Percentiles rank a stretch among this genome's conserved stretches.
Conservation (phyloP, 2,329 filamentous ascomycete genomes). For the Neonectria sp. region DNA sequence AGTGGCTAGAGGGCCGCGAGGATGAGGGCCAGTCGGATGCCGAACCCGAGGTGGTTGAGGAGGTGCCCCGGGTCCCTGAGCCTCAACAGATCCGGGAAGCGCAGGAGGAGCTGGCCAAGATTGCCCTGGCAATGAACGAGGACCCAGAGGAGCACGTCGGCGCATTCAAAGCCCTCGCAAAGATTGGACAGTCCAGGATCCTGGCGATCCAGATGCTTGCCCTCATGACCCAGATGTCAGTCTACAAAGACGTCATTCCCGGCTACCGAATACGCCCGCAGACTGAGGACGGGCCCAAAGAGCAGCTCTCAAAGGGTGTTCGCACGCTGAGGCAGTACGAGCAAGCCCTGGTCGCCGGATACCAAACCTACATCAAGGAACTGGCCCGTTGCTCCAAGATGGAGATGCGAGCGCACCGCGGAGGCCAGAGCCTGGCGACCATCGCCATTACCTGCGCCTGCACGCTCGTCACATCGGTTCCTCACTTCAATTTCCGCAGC, state of each 20-base stretch:
- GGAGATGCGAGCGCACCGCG: conserved; percentile 57
- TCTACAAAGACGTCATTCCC: conserved; percentile 97
- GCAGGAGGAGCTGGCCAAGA: conserved; percentile 91
- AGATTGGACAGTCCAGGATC: conserved; percentile 79
- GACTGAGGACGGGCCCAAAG: conserved; percentile 79
- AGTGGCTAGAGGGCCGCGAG: conserved; percentile 75
- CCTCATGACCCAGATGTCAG: conserved; percentile 86
- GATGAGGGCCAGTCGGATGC: conserved; percentile 66
- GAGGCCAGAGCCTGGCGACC: conserved; percentile 71
- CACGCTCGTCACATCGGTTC: conserved; percentile 83
- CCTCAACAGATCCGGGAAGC: conserved; percentile 87
- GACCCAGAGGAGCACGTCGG: conserved; percentile 92
- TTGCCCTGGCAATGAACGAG: conserved; percentile 87
- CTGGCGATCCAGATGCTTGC: conserved; percentile 87
- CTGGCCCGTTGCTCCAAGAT: conserved; percentile 78
- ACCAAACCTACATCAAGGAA: conserved; percentile 87
- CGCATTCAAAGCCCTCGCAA: conserved; percentile 82
- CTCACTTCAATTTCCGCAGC: conserved; percentile 96
- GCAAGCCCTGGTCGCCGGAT: conserved; percentile 87
- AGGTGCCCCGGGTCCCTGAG: conserved; percentile 77
- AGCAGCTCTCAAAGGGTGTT: conserved; percentile 94
- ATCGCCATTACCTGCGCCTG: conserved; percentile 91
- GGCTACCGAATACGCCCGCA: conserved; percentile 94
- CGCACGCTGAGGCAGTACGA: conserved; percentile 87
- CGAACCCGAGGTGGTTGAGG: conserved; percentile 64